A percentile compares a stretch with the other conserved stretches of the same genome.
phyloP scores from a whole-genome alignment of 345 rosid genomes.

The Rhodamnia rubescens region DNA sequence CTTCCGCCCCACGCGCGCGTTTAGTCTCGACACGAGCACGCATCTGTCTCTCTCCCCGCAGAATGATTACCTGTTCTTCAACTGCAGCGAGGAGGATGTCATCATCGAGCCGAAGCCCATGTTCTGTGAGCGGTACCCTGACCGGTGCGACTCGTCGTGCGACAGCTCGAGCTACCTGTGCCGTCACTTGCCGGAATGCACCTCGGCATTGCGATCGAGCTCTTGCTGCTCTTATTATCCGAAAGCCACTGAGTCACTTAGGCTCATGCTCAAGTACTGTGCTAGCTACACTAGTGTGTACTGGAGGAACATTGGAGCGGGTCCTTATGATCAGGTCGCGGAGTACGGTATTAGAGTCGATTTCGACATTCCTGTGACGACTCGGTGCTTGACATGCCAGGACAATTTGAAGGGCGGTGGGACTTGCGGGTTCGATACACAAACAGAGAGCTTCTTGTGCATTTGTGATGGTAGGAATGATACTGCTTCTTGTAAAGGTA shows the following conservation, averaged over 20 bases:
- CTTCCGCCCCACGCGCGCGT: conserved; percentile 67
- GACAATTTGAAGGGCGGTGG: conserved; percentile 71
- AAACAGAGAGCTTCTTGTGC: conserved; percentile 53
- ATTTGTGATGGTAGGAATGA: conserved; percentile 49
- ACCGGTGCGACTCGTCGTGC: conserved; percentile 79
- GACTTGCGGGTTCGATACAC: conserved; percentile 57
- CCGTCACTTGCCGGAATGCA: conserved; percentile 73
- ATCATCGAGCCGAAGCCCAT: conserved; percentile 74
- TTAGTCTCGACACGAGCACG: conserved; percentile 79
- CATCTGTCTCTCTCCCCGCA: conserved; percentile 70
- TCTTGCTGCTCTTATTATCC: conserved; percentile 89
- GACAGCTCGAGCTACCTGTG: conserved; percentile 86
- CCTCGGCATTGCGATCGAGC: conserved; percentile 25
- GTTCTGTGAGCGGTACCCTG: conserved; percentile 81
- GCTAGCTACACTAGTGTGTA: conserved; percentile 74
- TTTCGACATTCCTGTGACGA: conserved; percentile 73
- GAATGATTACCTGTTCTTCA: conserved; percentile 91
- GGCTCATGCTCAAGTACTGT: conserved; percentile 80
- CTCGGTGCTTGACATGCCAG: conserved; percentile 69
- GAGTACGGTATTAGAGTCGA: conserved; percentile 81
- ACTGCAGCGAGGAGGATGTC: conserved; percentile 53
- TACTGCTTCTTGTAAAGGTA: conserved; percentile 68
- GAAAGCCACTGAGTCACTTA: conserved; percentile 65
- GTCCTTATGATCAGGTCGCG: conserved; percentile 49
- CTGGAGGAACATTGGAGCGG: conserved; percentile 54